Percentiles rank a stretch among this genome's conserved stretches.
Evolutionary conservation across 345 rosid genomes (phyloP).

Genomic region (Nasturtium officinale): DNA sequence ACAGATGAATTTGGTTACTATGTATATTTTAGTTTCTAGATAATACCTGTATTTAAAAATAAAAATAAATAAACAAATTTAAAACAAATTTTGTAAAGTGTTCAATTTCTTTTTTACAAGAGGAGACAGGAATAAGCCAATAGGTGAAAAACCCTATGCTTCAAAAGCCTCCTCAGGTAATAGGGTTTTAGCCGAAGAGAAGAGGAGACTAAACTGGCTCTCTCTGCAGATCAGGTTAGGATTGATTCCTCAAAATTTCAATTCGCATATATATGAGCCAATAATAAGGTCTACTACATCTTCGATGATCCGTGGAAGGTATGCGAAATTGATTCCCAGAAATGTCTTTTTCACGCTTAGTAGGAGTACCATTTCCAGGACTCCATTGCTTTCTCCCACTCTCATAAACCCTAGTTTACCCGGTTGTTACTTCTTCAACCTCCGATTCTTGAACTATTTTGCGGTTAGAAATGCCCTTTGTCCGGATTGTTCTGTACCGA

Average conservation of each 20-base stretch:
- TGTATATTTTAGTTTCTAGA: no score
- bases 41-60: background rate
- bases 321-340: constrained; percentile 43
- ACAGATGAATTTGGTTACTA: no score
- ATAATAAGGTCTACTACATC: constrained; percentile 8
- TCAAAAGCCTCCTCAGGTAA: constrained; percentile 29
- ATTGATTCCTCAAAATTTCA: constrained; percentile 18
- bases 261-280: constrained; percentile 17
- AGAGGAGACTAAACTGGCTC: constrained; percentile 25
- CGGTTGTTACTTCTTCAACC: constrained; percentile 16
- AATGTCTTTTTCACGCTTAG: constrained; percentile 45
- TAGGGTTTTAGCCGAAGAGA: constrained; percentile 42
- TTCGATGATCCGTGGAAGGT: constrained; percentile 44
- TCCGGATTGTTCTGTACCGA: constrained; percentile 23
- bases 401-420: constrained; percentile 30
- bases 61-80: background rate
- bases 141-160: background rate
- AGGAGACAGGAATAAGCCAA: background rate
- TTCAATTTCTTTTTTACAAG: background rate
- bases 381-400: constrained; percentile 32
- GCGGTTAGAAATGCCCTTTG: constrained; percentile 33
- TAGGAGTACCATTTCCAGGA: constrained; percentile 38
- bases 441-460: constrained; percentile 27
- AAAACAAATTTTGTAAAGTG: background rate
- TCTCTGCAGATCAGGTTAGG: constrained; percentile 31